Evolutionary conservation across 495 filamentous ascomycete genomes (phyloP).

Genomic region (Xylaria telfairii): DNA sequence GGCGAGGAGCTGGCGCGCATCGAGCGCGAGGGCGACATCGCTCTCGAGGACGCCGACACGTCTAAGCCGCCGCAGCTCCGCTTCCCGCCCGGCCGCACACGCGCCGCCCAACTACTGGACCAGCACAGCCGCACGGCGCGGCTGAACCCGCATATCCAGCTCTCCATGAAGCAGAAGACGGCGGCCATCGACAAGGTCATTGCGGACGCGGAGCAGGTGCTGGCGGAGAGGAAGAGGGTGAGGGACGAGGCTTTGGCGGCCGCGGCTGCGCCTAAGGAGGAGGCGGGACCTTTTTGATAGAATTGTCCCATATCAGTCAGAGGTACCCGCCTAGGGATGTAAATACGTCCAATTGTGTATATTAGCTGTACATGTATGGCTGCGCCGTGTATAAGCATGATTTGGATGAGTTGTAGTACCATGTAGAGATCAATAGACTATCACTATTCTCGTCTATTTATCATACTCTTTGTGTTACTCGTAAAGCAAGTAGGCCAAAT

Average conservation of each 20-base stretch:
- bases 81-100: slow-evolving; percentile 20
- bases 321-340: neutral
- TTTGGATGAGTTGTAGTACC: neutral
- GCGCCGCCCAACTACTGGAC: slow-evolving; percentile 13
- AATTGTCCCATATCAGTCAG: neutral
- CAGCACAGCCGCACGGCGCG: slow-evolving; percentile 3
- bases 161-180: slow-evolving; percentile 26
- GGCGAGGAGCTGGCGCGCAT: slow-evolving; percentile 27
- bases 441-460: neutral
- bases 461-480: neutral
- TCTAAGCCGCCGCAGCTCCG: slow-evolving; percentile 11
- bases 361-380: neutral
- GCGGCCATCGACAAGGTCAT: slow-evolving; percentile 31
- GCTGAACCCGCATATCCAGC: slow-evolving; percentile 3
- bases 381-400: neutral
- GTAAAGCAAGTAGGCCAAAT: neutral
- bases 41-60: slow-evolving; percentile 4
- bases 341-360: slow-evolving; percentile 2
- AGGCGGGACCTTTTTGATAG: neutral
- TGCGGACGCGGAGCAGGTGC: neutral
- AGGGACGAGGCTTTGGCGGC: neutral
- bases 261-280: neutral
- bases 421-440: slow-evolving; percentile 3
- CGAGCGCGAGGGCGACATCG: slow-evolving; percentile 35
- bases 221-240: slow-evolving; percentile 2